These are phyloP conservation scores for Aspergillaceae sp. DNA, from an alignment of 2,329 filamentous ascomycete genomes.

Conservation along the genomic window DNA sequence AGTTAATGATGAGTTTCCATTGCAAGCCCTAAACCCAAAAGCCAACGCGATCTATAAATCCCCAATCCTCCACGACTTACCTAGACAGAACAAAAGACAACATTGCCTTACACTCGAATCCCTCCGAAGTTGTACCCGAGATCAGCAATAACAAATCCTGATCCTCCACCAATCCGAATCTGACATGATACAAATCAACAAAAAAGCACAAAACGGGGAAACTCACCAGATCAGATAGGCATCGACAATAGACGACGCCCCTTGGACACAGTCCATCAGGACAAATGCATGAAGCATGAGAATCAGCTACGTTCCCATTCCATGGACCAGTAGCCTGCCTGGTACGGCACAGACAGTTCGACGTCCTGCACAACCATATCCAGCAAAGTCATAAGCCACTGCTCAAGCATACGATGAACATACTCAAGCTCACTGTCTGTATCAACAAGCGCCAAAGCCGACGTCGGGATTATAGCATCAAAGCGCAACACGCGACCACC, in stretches of 20 bases:
- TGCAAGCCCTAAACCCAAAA: neutral
- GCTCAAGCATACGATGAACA: neutral
- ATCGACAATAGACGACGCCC: too few relatives aligned
- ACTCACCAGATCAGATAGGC: too few relatives aligned
- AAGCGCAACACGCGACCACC: too few relatives aligned
- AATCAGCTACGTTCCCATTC: neutral
- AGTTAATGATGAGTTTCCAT: neutral
- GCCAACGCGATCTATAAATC: neutral
- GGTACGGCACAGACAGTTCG: neutral
- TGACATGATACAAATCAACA: too few relatives aligned
- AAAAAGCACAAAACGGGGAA: too few relatives aligned
- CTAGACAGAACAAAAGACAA: neutral
- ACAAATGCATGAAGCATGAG: neutral
- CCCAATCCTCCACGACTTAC: neutral
- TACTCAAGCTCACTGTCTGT: neutral
- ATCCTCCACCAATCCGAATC: too few relatives aligned
- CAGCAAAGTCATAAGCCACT: neutral
- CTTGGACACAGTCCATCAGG: neutral
- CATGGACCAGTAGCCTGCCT: neutral
- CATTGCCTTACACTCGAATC: too few relatives aligned
- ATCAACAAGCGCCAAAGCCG: neutral
- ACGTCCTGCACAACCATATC: neutral
- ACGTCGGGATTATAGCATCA: neutral
- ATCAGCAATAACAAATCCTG: too few relatives aligned
- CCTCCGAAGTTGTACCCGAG: too few relatives aligned